These are phyloP conservation scores for Tylopilus sp. DNA, from an alignment of 1,284 basidiomycete species.

Conservation along the genomic window DNA sequence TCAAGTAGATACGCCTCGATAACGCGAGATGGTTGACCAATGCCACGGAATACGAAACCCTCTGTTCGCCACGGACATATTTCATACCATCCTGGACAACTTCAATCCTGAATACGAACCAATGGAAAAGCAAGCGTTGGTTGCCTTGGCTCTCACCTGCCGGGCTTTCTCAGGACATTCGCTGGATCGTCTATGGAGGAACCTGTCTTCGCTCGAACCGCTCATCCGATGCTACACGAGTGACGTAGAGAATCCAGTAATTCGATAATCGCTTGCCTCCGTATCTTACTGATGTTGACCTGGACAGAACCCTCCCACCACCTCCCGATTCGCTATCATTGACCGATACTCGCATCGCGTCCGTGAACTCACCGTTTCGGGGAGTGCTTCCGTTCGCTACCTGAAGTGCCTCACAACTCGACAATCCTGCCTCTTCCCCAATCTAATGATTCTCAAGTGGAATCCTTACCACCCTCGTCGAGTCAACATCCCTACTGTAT, in stretches of 20 bases:
- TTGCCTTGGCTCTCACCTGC: neutral
- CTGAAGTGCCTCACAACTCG: conserved; percentile 11
- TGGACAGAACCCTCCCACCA: conserved; percentile 13
- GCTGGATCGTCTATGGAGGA: conserved; percentile 16
- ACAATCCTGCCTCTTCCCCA: conserved; percentile 11
- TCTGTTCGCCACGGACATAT: conserved; percentile 11
- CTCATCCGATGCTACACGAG: conserved; percentile 14
- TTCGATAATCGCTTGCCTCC: neutral
- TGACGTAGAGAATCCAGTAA: neutral
- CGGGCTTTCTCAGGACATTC: conserved; percentile 9
- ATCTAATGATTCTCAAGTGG: conserved; percentile 12
- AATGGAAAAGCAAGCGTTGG: neutral
- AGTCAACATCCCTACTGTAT: neutral
- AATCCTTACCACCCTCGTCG: neutral
- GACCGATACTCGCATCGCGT: conserved; percentile 14
- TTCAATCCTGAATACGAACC: neutral
- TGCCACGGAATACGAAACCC: neutral
- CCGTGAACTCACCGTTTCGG: conserved; percentile 9
- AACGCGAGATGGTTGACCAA: neutral
- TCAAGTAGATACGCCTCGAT: no score
- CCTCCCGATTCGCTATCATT: conserved; percentile 9
- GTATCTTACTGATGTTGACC: neutral
- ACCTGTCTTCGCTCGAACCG: conserved; percentile 13
- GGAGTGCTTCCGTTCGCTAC: conserved; percentile 4
- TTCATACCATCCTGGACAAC: conserved; percentile 10